Percentiles rank a stretch among this genome's conserved stretches.
These are phyloP conservation scores for Mesotaenium endlicherianum DNA, from an alignment of 139 green algal genomes.

Conservation along the genomic window DNA sequence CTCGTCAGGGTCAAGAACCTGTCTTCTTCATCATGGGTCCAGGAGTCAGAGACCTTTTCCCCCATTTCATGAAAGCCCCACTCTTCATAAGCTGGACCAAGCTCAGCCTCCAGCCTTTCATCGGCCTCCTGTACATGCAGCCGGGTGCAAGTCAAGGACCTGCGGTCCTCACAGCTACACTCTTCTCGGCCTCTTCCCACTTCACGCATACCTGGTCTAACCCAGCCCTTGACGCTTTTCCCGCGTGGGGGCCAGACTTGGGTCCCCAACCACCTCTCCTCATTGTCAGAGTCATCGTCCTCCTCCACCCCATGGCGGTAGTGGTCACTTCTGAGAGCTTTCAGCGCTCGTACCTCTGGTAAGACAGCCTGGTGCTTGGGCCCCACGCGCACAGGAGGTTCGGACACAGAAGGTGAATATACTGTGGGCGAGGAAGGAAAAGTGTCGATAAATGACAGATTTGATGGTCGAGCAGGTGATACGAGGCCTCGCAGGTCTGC, in stretches of 20 bases:
- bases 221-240: not conserved
- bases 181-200: not conserved
- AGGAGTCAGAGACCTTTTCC: slow-evolving; percentile 12
- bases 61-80: slow-evolving; percentile 6
- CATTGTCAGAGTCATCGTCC: not conserved
- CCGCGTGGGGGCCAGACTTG: slow-evolving; percentile 6
- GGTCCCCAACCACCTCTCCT: slow-evolving; percentile 9
- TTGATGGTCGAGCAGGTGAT: too few species aligned
- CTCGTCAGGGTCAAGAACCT: slow-evolving; percentile 3
- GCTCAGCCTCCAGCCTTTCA: not conserved
- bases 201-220: not conserved
- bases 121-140: slow-evolving; percentile 16
- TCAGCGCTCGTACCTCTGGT: not conserved
- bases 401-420: too few species aligned
- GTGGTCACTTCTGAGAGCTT: not conserved
- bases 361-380: not conserved
- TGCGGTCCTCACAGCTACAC: not conserved
- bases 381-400: not conserved
- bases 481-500: too few species aligned
- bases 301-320: not conserved
- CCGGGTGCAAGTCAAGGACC: not conserved
- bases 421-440: too few species aligned
- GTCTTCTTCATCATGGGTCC: slow-evolving; percentile 3
- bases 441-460: too few species aligned
- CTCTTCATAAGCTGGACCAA: slow-evolving; percentile 10